Conservation (phyloP, 768 basidiomycete genomes). For the Leccinum subgranulosum region DNA sequence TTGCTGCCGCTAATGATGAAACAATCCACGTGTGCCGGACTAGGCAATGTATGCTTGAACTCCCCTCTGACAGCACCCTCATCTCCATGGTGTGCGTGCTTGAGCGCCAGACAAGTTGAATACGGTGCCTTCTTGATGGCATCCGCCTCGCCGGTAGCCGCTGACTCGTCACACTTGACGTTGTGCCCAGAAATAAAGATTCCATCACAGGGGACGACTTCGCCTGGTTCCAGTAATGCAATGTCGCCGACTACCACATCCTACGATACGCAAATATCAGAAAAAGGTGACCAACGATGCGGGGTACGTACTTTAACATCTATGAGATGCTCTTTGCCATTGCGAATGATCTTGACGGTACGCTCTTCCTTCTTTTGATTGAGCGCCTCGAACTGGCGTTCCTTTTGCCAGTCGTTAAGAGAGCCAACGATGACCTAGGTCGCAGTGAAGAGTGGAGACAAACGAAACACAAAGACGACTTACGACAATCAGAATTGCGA, state of each 20-base stretch:
- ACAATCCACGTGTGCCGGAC: constrained; percentile 71
- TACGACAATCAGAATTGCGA: constrained; percentile 74
- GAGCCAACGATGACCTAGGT: constrained; percentile 83
- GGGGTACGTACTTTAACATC: constrained; percentile 67
- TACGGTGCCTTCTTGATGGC: constrained; percentile 87
- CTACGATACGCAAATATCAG: constrained; percentile 37
- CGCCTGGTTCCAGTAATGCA: constrained; percentile 89
- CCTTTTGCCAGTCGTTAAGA: constrained; percentile 98
- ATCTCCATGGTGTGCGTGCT: constrained; percentile 30
- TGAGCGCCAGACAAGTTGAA: constrained; percentile 62
- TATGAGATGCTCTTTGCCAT: constrained; percentile 65
- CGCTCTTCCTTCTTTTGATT: constrained; percentile 97
- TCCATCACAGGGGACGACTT: constrained; percentile 95
- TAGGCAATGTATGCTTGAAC: constrained; percentile 1
- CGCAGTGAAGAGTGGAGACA: background rate
- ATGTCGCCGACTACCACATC: constrained; percentile 95
- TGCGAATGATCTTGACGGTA: constrained; percentile 77
- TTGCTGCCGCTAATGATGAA: constrained; percentile 91
- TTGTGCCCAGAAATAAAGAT: constrained; percentile 91
- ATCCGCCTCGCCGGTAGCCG: constrained; percentile 95
- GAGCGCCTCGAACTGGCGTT: constrained; percentile 87
- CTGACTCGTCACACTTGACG: constrained; percentile 93
- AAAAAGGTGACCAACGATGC: background rate
- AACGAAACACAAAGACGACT: constrained; percentile 19
- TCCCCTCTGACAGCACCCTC: constrained; percentile 27